These are phyloP conservation scores for Triangularia verruculosa DNA, from an alignment of 2,329 filamentous ascomycete species.

Conservation along the genomic window DNA sequence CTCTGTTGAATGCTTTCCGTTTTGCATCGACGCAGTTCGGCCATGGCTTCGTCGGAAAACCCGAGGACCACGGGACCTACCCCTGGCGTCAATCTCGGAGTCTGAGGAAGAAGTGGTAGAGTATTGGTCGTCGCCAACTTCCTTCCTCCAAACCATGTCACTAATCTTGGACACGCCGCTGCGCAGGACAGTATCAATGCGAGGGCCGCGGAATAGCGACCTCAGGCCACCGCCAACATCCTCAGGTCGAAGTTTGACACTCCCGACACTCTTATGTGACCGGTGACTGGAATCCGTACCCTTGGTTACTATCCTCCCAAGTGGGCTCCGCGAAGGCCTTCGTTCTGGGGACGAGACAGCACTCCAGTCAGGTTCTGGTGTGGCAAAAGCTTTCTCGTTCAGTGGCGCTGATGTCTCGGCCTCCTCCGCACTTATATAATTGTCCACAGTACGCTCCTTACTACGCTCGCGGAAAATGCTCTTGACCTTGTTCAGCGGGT, in stretches of 20 bases:
- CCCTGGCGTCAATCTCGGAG: slow-evolving; percentile 46
- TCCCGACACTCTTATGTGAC: slow-evolving; percentile 48
- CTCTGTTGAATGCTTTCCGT: slow-evolving; percentile 48
- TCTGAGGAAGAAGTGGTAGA: slow-evolving; percentile 41
- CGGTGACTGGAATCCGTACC: slow-evolving; percentile 47
- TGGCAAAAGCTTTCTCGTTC: slow-evolving; percentile 32
- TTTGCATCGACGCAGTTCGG: slow-evolving; percentile 29
- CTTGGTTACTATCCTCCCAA: slow-evolving; percentile 36
- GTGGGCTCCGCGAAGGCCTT: slow-evolving; percentile 38
- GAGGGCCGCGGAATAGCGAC: slow-evolving; percentile 73
- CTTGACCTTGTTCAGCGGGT: slow-evolving; percentile 55
- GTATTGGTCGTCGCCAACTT: slow-evolving; percentile 40
- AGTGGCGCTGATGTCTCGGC: slow-evolving; percentile 21
- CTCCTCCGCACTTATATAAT: slow-evolving; percentile 34
- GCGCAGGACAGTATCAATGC: slow-evolving; percentile 69
- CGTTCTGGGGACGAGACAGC: slow-evolving; percentile 30
- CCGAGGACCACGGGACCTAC: slow-evolving; percentile 36
- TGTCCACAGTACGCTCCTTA: slow-evolving; percentile 41
- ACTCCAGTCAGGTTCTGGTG: slow-evolving; percentile 31
- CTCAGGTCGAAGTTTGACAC: slow-evolving; percentile 44
- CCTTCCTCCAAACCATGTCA: slow-evolving; percentile 57
- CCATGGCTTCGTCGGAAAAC: slow-evolving; percentile 22
- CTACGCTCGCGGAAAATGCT: slow-evolving; percentile 55
- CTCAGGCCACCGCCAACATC: slow-evolving; percentile 56
- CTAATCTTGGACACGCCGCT: slow-evolving; percentile 55